Evolutionary conservation across 2,329 filamentous ascomycete species (phyloP).

Genomic region (Aspergillus japonicus): DNA sequence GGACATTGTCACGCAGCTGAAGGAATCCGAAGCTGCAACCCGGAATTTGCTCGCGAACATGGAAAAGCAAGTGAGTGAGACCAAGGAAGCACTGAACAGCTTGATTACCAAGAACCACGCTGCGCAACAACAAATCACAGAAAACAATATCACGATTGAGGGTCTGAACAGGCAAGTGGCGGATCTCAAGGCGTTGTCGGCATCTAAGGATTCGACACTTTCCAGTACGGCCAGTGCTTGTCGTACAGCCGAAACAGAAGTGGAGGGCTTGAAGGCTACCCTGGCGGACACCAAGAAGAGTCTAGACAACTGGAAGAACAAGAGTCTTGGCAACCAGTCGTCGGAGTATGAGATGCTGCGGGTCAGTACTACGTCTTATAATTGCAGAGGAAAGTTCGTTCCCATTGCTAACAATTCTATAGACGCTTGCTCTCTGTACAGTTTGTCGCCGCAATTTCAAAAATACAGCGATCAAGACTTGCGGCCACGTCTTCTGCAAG

Average conservation of each 20-base stretch:
- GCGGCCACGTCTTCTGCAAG: slow-evolving; percentile 92
- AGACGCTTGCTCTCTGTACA: slow-evolving; percentile 80
- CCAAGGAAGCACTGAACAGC: slow-evolving; percentile 73
- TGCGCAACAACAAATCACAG: slow-evolving; percentile 69
- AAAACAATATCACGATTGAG: slow-evolving; percentile 69
- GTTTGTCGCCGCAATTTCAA: slow-evolving; percentile 94
- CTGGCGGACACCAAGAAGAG: slow-evolving; percentile 79
- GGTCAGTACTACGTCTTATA: slow-evolving; percentile 55
- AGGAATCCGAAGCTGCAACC: slow-evolving; percentile 80
- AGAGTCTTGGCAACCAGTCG: slow-evolving; percentile 75
- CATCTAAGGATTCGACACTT: slow-evolving; percentile 70
- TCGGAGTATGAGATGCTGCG: slow-evolving; percentile 82
- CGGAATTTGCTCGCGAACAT: slow-evolving; percentile 75
- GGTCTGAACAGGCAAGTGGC: slow-evolving; percentile 71
- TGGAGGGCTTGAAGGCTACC: slow-evolving; percentile 75
- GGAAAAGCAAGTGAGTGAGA: slow-evolving; percentile 85
- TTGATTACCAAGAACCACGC: slow-evolving; percentile 71
- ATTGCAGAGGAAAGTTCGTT: not conserved
- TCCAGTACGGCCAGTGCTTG: slow-evolving; percentile 62
- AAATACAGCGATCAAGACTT: slow-evolving; percentile 88
- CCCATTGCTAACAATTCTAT: slow-evolving; percentile 18
- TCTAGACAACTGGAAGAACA: slow-evolving; percentile 79
- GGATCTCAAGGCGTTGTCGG: slow-evolving; percentile 72
- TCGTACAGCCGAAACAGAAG: slow-evolving; percentile 65
- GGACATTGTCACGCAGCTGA: slow-evolving; percentile 89